Conservation (phyloP, 345 rosid species). For the Eutrema japonicum region DNA sequence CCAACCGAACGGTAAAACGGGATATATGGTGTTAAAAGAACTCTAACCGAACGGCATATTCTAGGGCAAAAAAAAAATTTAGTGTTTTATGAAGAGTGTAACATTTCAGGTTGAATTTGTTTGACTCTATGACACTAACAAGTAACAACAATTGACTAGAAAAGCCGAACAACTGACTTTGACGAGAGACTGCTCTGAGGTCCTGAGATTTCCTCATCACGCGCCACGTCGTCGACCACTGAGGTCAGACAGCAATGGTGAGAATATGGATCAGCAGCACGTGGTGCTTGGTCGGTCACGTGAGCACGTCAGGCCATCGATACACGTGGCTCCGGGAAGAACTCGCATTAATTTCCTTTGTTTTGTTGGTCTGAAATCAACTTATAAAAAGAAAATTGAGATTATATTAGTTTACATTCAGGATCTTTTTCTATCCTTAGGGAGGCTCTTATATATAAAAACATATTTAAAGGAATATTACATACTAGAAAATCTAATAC, state of each 20-base stretch:
- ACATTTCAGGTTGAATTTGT: background rate
- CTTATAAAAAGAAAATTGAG: no score
- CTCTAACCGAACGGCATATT: no score
- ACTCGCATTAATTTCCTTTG: background rate
- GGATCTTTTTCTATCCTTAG: background rate
- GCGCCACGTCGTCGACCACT: conserved; percentile 29
- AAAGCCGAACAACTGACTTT: conserved; percentile 24
- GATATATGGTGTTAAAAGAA: no score
- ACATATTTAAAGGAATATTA: background rate
- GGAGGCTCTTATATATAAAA: no score
- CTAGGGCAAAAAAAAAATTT: no score
- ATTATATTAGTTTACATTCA: background rate
- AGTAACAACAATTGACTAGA: background rate
- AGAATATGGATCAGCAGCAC: conserved; percentile 38
- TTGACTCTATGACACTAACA: conserved; percentile 7
- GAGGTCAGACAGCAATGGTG: conserved; percentile 17
- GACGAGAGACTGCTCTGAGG: background rate
- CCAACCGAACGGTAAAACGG: no score
- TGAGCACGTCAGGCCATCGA: conserved; percentile 30
- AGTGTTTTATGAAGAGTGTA: no score
- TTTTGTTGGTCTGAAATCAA: background rate
- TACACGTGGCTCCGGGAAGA: conserved; percentile 24
- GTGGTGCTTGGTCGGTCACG: conserved; percentile 43
- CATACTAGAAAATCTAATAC: background rate
- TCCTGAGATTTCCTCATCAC: conserved; percentile 1